Percentiles rank a stretch among this genome's conserved stretches.
Evolutionary conservation across 495 filamentous ascomycete genomes (phyloP).

Genomic region (Penicillium angulare): DNA sequence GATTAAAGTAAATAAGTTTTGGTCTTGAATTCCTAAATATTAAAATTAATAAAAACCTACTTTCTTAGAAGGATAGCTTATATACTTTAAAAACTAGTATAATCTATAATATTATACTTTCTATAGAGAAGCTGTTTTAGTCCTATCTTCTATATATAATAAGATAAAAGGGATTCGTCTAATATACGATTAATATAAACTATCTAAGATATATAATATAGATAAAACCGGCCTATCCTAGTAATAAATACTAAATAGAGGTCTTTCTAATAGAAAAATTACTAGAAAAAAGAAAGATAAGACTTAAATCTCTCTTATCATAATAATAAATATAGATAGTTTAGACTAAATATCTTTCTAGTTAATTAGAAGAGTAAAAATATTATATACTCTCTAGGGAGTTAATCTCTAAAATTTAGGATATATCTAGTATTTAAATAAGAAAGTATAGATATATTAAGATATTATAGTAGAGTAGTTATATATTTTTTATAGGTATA

Average conservation of each 20-base stretch:
- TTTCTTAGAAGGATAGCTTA: conserved; percentile 12
- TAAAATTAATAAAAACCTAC: neutral
- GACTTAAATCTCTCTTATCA: conserved; percentile 14
- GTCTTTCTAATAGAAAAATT: conserved; percentile 2
- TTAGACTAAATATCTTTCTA: conserved; percentile 17
- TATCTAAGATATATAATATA: conserved; percentile 13
- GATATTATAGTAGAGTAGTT: conserved; percentile 24
- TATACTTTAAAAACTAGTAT: conserved; percentile 7
- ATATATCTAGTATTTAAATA: conserved; percentile 17
- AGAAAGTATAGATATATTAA: conserved; percentile 20
- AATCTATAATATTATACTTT: conserved; percentile 5
- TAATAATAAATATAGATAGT: conserved; percentile 17
- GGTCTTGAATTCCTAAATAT: conserved; percentile 10
- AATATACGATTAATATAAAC: conserved; percentile 7
- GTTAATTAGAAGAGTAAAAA: conserved; percentile 23
- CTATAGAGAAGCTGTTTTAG: conserved; percentile 9
- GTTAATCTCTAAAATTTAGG: conserved; percentile 11
- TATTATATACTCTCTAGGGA: conserved; percentile 11
- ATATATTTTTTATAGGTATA: conserved; percentile 19
- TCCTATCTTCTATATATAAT: conserved; percentile 5
- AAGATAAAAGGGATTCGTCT: conserved; percentile 4
- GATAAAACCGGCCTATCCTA: conserved; percentile 8
- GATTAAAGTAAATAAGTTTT: conserved; percentile 5
- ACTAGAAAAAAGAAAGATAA: conserved; percentile 7
- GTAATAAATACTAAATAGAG: conserved; percentile 9